A percentile compares a stretch with the other conserved stretches of the same genome.
These are phyloP conservation scores for Pterocarpus santalinus DNA, from an alignment of 306 rosid genomes.

Conservation along the genomic window DNA sequence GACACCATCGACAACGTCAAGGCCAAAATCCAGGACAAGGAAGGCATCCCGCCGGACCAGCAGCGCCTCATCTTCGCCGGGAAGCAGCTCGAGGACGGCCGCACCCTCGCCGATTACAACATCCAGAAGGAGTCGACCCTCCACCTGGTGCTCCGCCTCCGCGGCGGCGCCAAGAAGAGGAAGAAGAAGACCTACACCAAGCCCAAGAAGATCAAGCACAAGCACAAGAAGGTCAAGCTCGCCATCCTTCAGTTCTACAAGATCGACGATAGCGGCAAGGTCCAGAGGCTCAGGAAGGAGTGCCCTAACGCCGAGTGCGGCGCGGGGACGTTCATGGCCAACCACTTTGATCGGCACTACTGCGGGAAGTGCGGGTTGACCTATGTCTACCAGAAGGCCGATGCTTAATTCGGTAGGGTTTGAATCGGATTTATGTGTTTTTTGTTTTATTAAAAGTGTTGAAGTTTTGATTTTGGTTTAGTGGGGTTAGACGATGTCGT, in stretches of 20 bases:
- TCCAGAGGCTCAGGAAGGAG: constrained; percentile 91
- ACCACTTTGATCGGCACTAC: constrained; percentile 91
- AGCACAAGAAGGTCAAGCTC: constrained; percentile 95
- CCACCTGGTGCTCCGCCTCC: constrained; percentile 89
- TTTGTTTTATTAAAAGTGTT: background rate
- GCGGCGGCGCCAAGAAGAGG: constrained; percentile 95
- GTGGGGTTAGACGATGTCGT: background rate
- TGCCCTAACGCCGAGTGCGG: constrained; percentile 94
- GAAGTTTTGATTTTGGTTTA: background rate
- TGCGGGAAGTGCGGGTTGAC: constrained; percentile 95
- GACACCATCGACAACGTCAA: constrained; percentile 95
- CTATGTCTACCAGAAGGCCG: constrained; percentile 89
- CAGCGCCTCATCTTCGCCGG: constrained; percentile 96
- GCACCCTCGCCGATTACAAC: constrained; percentile 94
- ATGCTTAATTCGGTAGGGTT: constrained; percentile 61
- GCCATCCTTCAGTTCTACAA: constrained; percentile 85
- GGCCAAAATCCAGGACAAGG: constrained; percentile 96
- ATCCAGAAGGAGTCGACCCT: constrained; percentile 96
- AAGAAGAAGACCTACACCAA: constrained; percentile 99
- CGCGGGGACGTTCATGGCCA: constrained; percentile 96
- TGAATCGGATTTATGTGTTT: background rate
- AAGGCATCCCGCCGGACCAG: constrained; percentile 96
- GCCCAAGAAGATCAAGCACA: constrained; percentile 98
- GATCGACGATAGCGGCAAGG: constrained; percentile 90
- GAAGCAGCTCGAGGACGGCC: constrained; percentile 94